Evolutionary conservation across 2,329 filamentous ascomycete species (phyloP).

Genomic region (Hypoxylon sp.): DNA sequence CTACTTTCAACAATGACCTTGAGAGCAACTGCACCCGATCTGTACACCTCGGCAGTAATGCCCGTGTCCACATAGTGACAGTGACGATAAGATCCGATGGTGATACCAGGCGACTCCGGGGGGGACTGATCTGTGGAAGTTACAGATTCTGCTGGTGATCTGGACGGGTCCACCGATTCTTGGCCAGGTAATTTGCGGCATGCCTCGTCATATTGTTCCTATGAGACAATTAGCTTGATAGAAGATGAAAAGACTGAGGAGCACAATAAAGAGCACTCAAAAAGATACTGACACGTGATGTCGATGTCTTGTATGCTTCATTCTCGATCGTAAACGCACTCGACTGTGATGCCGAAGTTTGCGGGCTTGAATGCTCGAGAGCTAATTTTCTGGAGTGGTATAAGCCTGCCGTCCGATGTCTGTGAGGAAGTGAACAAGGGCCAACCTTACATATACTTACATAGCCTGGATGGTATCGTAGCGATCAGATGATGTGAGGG

Average conservation of each 20-base stretch:
- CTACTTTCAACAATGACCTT: slow-evolving; percentile 83
- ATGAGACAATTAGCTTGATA: slow-evolving; percentile 14
- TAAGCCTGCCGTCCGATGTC: slow-evolving; percentile 6
- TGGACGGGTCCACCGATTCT: slow-evolving; percentile 40
- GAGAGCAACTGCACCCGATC: slow-evolving; percentile 70
- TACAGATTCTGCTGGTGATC: slow-evolving; percentile 23
- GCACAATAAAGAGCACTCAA: background rate
- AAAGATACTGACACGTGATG: slow-evolving; percentile 61
- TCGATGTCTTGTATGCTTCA: slow-evolving; percentile 65
- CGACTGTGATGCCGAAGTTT: slow-evolving; percentile 40
- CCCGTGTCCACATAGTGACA: slow-evolving; percentile 70
- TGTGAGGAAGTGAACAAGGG: background rate
- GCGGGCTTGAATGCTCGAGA: slow-evolving; percentile 31
- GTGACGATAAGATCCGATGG: slow-evolving; percentile 61
- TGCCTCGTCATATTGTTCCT: slow-evolving; percentile 67
- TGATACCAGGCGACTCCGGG: slow-evolving; percentile 47
- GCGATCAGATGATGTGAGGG: slow-evolving; percentile 65
- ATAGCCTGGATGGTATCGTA: slow-evolving; percentile 69
- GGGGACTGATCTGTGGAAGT: background rate
- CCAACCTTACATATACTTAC: slow-evolving; percentile 52
- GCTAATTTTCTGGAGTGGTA: slow-evolving; percentile 39
- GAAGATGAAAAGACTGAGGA: too few species aligned
- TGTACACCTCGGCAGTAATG: slow-evolving; percentile 84
- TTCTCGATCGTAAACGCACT: slow-evolving; percentile 72
- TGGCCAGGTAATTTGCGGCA: slow-evolving; percentile 46